A percentile compares a stretch with the other conserved stretches of the same genome.
These are phyloP conservation scores for Mucor saturninus DNA, from an alignment of 371 early-diverging fungal species.

Conservation along the genomic window DNA sequence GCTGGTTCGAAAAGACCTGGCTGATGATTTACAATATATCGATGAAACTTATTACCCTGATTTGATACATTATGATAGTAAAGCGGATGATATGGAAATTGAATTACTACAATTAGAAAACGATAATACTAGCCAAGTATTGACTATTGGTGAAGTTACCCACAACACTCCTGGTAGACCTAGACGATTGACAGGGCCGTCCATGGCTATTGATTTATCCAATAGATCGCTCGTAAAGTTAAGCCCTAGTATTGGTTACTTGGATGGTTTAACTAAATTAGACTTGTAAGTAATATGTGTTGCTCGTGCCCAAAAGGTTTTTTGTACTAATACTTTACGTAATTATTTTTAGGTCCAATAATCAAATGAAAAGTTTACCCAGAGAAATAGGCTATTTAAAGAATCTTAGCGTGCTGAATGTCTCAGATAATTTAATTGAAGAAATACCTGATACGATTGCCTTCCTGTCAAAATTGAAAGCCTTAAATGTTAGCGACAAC, in stretches of 20 bases:
- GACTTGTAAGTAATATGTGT: constrained; percentile 27
- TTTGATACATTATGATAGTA: constrained; percentile 24
- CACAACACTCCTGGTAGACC: constrained; percentile 10
- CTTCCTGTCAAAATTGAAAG: constrained; percentile 28
- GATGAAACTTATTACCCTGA: constrained; percentile 40
- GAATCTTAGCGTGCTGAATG: constrained; percentile 30
- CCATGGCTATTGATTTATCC: constrained; percentile 32
- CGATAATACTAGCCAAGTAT: constrained; percentile 15
- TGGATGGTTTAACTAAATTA: constrained; percentile 32
- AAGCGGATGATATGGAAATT: constrained; percentile 22
- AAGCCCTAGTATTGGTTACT: constrained; percentile 33
- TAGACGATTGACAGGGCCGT: constrained; percentile 25
- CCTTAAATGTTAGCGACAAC: constrained; percentile 55
- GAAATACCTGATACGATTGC: constrained; percentile 37
- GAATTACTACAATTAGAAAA: constrained; percentile 25
- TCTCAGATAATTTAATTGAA: constrained; percentile 31
- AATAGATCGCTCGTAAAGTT: constrained; percentile 25
- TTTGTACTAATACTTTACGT: neutral
- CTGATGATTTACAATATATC: constrained; percentile 36
- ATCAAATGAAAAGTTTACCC: constrained; percentile 36
- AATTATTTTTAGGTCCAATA: constrained; percentile 27
- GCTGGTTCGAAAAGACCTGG: constrained; percentile 28
- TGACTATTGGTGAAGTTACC: constrained; percentile 28
- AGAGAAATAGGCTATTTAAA: constrained; percentile 31
- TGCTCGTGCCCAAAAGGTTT: too few relatives aligned